Evolutionary conservation across 495 filamentous ascomycete species (phyloP).

Genomic region (Penicillium odoratum): DNA sequence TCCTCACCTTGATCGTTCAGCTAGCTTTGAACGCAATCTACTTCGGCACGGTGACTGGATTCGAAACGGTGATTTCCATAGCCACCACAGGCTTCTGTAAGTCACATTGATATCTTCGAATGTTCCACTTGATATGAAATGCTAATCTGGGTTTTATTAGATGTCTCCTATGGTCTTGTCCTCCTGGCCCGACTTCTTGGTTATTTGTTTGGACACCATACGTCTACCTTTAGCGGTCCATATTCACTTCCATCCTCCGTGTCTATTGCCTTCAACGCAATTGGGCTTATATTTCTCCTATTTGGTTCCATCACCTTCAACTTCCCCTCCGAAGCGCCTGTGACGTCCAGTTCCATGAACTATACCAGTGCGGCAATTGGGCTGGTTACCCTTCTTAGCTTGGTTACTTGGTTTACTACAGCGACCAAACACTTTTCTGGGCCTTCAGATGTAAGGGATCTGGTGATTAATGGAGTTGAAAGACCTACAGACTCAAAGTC

Average conservation of each 20-base stretch:
- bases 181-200: constrained; percentile 49
- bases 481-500: background rate
- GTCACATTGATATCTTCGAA: constrained; percentile 18
- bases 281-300: constrained; percentile 48
- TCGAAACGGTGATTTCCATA: constrained; percentile 56
- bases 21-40: constrained; percentile 55
- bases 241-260: constrained; percentile 30
- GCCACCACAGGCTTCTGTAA: constrained; percentile 56
- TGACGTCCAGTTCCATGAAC: constrained; percentile 54
- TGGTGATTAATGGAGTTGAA: background rate
- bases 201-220: constrained; percentile 37
- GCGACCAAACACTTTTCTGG: constrained; percentile 17
- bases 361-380: constrained; percentile 55
- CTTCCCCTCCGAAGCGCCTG: constrained; percentile 49
- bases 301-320: constrained; percentile 56
- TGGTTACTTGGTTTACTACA: constrained; percentile 52
- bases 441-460: background rate
- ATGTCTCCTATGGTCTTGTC: constrained; percentile 55
- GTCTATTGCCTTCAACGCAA: constrained; percentile 42
- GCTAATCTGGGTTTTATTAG: constrained; percentile 15
- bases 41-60: constrained; percentile 54
- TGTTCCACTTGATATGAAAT: constrained; percentile 9
- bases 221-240: constrained; percentile 31
- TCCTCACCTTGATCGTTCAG: constrained; percentile 44
- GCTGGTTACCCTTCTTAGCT: constrained; percentile 46